Evolutionary conservation across 768 basidiomycete genomes (phyloP).

Genomic region (Pleurotus eryngii): DNA sequence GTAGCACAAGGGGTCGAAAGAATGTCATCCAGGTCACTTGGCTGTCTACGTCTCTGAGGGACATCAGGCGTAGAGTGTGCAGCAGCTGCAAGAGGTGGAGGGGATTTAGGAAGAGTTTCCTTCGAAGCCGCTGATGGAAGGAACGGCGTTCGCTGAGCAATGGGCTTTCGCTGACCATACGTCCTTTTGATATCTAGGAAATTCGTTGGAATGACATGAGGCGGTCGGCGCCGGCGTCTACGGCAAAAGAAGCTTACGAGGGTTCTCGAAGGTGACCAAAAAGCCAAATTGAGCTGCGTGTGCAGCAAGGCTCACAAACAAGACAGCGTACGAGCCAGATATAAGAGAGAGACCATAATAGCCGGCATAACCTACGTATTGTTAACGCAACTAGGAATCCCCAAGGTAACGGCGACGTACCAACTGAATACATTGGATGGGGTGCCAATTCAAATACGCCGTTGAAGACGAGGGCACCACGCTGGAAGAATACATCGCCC

Average conservation of each 20-base stretch:
- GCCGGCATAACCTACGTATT: constrained; percentile 76
- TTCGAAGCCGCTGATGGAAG: constrained; percentile 13
- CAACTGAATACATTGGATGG: constrained; percentile 94
- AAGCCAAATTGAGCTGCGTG: constrained; percentile 98
- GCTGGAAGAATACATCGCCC: constrained; percentile 91
- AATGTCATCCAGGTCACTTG: constrained; percentile 21
- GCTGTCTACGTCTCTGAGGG: constrained; percentile 14
- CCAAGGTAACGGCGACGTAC: constrained; percentile 26
- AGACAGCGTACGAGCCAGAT: constrained; percentile 81
- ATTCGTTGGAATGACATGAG: neutral
- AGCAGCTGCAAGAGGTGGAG: constrained; percentile 14
- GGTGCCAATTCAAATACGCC: constrained; percentile 95
- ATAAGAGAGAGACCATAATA: constrained; percentile 96
- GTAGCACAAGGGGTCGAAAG: constrained; percentile 60
- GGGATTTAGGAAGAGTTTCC: constrained; percentile 1
- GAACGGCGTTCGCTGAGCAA: constrained; percentile 79
- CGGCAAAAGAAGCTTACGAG: constrained; percentile 57
- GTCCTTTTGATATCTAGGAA: constrained; percentile 82
- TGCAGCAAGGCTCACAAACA: constrained; percentile 91
- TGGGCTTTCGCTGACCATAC: constrained; percentile 89
- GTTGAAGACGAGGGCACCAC: constrained; percentile 92
- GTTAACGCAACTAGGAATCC: neutral
- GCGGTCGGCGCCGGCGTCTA: too few species aligned
- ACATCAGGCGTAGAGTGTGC: constrained; percentile 13
- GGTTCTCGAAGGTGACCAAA: constrained; percentile 93